Base-by-base conservation (phyloP, 1,284 basidiomycete genomes). In the Fomitiporia mediterranea region DNA sequence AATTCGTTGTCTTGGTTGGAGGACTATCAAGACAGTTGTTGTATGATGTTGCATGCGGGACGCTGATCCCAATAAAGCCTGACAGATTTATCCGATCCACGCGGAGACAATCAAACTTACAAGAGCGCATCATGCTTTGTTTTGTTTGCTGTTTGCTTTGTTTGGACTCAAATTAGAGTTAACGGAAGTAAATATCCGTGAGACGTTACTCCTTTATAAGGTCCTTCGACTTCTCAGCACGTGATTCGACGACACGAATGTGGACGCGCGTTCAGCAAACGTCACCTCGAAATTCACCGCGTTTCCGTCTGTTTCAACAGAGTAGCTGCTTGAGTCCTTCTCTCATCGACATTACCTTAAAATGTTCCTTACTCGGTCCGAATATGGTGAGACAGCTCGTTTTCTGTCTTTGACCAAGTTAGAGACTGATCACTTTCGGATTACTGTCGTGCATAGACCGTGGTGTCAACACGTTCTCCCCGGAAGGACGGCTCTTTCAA, bases 381-480 rank as follows among this genome's bases (percentile, higher is more conserved):
- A 94, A 78, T 94, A 94, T 73, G 91, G 91, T 90, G 53, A 50
- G 65, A 43, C 32, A 9, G 23, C 27, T 28, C 17, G 17, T 8
- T 23, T 21, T 32, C 7, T 35, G 39, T 23, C 9, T 17, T 11
- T 30, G 32, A 13, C n/a, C 17, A 27, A 19, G 13, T 23, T 27
- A 28, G 23, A 21, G 40, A 27, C 25, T 53, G 27, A 34, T 28
- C 25, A 4, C 46, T 21, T 50, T 51, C 51, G 17, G 17, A 34
- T 25, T 21, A 42, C 28, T 19, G n/a, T 51, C 19, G 30, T 32
- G 19, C 62, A 40, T 57, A 94, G 94, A 98, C 76, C 89, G 95
- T 66, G 95, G 95, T 78, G 95, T 98, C 60, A 98, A 97, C 78
- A 98, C 96, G 64, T 98, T 98, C 79, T 98, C 96, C 28, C 97